These are phyloP conservation scores for Azolla pinnata DNA, from an alignment of 75 land plant genomes.

Conservation along the genomic window DNA sequence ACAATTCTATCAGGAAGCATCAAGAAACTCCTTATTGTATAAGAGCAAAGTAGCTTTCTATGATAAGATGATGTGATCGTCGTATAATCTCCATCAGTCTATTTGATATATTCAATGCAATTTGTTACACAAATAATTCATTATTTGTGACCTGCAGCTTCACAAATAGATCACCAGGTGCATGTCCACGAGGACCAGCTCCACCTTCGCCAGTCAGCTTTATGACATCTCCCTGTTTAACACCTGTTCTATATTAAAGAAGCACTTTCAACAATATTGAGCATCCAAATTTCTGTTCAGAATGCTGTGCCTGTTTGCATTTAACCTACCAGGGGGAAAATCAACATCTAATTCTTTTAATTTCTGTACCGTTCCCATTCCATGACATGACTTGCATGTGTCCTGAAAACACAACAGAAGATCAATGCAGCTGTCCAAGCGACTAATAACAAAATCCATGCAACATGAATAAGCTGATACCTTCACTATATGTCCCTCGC, in stretches of 20 bases:
- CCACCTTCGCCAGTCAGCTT: conserved; percentile 69
- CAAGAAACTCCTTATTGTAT: too few relatives aligned
- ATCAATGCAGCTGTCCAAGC: too few relatives aligned
- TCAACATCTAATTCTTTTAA: conserved; percentile 56
- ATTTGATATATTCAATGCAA: conserved; percentile 2
- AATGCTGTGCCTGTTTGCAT: background rate
- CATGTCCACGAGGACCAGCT: conserved; percentile 72
- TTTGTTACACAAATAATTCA: background rate
- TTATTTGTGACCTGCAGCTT: conserved; percentile 41
- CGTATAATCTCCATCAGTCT: too few relatives aligned
- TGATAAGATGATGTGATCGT: too few relatives aligned
- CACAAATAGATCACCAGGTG: conserved; percentile 82
- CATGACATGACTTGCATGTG: conserved; percentile 64
- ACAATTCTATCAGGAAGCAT: too few relatives aligned
- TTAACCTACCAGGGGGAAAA: conserved; percentile 62
- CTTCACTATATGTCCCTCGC: conserved; percentile 56
- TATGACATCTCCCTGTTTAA: conserved; percentile 55
- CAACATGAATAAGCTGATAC: conserved; percentile 17
- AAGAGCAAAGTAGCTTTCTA: too few relatives aligned
- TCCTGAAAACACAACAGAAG: conserved; percentile 27
- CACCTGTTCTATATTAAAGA: too few relatives aligned
- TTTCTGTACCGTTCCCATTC: conserved; percentile 38
- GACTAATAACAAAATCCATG: background rate
- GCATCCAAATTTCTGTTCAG: background rate
- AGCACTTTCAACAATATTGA: too few relatives aligned